Evolutionary conservation across 2,329 filamentous ascomycete species (phyloP), one percentile per base, ranked within the genome.

Genomic region (Cadophora gregata): DNA sequence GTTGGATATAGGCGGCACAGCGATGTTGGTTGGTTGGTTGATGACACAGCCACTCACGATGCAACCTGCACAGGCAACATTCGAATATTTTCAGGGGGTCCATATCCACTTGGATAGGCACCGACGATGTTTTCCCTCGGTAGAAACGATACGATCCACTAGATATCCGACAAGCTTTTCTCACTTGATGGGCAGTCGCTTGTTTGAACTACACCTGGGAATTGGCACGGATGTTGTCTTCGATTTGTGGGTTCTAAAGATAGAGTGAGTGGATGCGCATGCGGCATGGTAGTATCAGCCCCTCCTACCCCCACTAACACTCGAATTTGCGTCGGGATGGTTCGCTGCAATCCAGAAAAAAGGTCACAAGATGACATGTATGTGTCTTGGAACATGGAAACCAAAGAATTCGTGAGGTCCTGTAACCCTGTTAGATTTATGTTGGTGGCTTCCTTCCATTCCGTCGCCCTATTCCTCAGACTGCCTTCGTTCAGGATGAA

Each of bases 31-130:
- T 58, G n/a, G 55, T 56, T 56, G 31, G 21, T 58, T 58, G n/a
- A 33, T 21, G 55, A 58, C 31, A 38, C 55, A 58, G 55, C 55
- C 55, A 24, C 33, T 36, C 31, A 42, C 31, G 31, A 58, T 42
- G 10, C 55, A 33, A 53, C 53, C 21, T 56, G 31, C 53, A 56
- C 29, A n/a, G 53, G 31, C 1, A 24, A 36, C 33, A 9, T 36
- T 56, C 14, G n/a, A 16, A 25, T 38, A 12, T 1, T 16, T 56
- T 42, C 55, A 58, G n/a, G 55, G 31, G 55, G 31, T 58, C 12
- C 33, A 21, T 10, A 53, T 9, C 50, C 50, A 42, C 38, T 16
- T 42, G 38, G 38, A 16, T 19, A 53, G 50, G 50, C 50, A 53
- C 5, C 50, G n/a, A 14, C 50, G 50, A 51, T 9, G 9, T 27